phyloP scores from a whole-genome alignment of 148 eudicot genomes.

The Selenicereus undatus region DNA sequence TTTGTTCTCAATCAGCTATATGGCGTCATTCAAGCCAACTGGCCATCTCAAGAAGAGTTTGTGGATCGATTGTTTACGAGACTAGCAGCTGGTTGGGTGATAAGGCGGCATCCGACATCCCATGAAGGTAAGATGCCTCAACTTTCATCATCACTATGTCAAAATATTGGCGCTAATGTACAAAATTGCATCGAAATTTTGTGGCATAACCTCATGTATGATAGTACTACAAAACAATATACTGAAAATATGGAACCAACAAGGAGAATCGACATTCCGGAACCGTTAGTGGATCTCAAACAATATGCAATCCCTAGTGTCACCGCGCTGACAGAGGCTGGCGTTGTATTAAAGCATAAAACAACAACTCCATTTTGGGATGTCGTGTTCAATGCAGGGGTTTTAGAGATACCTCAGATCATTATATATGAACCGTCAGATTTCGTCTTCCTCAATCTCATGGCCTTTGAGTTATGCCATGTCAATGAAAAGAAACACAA shows the following conservation, averaged over 20 bases:
- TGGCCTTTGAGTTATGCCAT: too few relatives aligned
- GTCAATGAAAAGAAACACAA: too few relatives aligned
- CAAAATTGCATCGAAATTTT: not conserved
- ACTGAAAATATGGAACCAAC: not conserved
- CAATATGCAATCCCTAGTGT: too few relatives aligned
- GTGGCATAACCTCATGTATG: not conserved
- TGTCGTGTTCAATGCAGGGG: too few relatives aligned
- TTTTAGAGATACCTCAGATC: too few relatives aligned
- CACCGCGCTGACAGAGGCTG: too few relatives aligned
- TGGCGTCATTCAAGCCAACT: not conserved
- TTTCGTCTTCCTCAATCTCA: too few relatives aligned
- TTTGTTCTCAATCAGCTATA: not conserved
- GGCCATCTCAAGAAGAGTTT: not conserved
- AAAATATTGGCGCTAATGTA: not conserved
- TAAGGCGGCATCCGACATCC: not conserved
- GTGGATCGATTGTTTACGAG: not conserved
- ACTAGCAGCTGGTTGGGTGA: not conserved
- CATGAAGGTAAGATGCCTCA: not conserved
- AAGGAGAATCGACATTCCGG: not conserved
- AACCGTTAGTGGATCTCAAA: too few relatives aligned
- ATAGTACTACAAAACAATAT: not conserved
- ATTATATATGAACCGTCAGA: too few relatives aligned
- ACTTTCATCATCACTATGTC: not conserved
- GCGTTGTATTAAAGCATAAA: too few relatives aligned
- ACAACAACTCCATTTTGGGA: too few relatives aligned